Base-by-base conservation (phyloP, 2,329 filamentous ascomycete genomes). In the Pseudopyricularia cyperi region DNA sequence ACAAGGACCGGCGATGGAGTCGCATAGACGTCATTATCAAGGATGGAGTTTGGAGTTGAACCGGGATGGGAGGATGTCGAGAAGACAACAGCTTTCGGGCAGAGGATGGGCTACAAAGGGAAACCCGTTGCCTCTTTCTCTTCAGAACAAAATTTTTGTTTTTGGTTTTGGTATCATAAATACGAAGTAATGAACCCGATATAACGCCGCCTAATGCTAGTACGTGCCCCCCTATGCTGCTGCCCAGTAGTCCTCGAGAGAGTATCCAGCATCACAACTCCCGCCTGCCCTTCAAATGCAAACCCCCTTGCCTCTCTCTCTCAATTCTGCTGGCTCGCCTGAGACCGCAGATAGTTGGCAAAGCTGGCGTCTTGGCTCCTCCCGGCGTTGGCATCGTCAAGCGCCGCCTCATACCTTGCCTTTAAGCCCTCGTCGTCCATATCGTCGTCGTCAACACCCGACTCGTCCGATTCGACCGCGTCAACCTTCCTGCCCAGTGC, bases 381-480 rank as follows among this genome's bases (percentile, higher is more conserved):
- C 0, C 71, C 73, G 46, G 78, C 72, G 17, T 68, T 68, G 19
- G 78, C 77, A 12, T 80, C 77, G 35, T 75, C 72, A 60, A 94
- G 71, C 0, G 89, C 87, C 44, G 87, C 77, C 63, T 86, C 77
- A 64, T 96, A 97, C 57, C 89, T 75, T 49, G 80, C 72, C 62
- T 87, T 81, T 47, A 95, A 72, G 2, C 86, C 82, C 55, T 83
- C 79, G 30, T 79, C 76, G 48, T 76, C 74, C 17, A 72, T 71
- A 48, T 79, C 76, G 30, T 76, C 73, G 54, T 68, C 69, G 47
- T 69, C 67, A 24, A 64, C 64, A 42, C 69, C 66, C 15, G 63
- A 68, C 55, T 68, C 64, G 5, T 69, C 72, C n/a, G 57, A 50
- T 37, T 75, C 55, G 67, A 74, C 68, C 19, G 73, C 70, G 15